Evolutionary conservation across 441 rosid genomes (phyloP), one percentile per base, ranked within the genome.

Genomic region (Populus hybrid): DNA sequence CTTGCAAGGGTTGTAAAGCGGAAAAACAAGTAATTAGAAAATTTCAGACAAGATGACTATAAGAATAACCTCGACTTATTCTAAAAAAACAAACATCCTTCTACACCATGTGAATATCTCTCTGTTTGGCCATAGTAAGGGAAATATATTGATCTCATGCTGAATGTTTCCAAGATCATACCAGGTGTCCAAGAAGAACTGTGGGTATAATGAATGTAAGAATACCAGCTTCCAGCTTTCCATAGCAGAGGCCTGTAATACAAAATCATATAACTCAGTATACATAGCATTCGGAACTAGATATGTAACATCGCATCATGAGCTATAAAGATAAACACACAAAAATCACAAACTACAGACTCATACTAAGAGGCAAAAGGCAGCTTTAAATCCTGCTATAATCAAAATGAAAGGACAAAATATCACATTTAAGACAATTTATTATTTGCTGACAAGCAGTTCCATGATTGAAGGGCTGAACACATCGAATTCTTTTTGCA

Each of bases 141-240:
- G 20, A 14, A 46, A 12, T 14, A 46, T 46, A 46, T 11, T 46
- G 7, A 46, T 14, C 20, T 0, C 57, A 46, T 1, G 57, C 57
- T 46, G 57, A 4, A 46, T 1, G 24, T 35, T 3, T 34, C 57
- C 23, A 57, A 69, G 50, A 4, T 5, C 38, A 16, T 88, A 95
- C 98, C 99, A 95, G 83, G 84, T 95, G 98, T 0, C 97, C 97
- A n/a, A 95, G 97, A 85, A 95, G 95, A 79, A 90, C 84, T 11
- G 90, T 80, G 1, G 99, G 97, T 86, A 95, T 92, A 67, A 93
- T 85, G 82, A 95, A 91, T 12, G 99, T 93, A 32, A 93, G 94
- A 79, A 92, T 68, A 35, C 93, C 95, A 73, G 97, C 98, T 91
- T 95, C 99, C 83, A 95, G 87, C 86, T 95, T 95, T 66, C 99